A percentile compares a stretch with the other conserved stretches of the same genome.
These are phyloP conservation scores for Candida insectalens DNA, from an alignment of 805 yeast genomes.

Conservation along the genomic window DNA sequence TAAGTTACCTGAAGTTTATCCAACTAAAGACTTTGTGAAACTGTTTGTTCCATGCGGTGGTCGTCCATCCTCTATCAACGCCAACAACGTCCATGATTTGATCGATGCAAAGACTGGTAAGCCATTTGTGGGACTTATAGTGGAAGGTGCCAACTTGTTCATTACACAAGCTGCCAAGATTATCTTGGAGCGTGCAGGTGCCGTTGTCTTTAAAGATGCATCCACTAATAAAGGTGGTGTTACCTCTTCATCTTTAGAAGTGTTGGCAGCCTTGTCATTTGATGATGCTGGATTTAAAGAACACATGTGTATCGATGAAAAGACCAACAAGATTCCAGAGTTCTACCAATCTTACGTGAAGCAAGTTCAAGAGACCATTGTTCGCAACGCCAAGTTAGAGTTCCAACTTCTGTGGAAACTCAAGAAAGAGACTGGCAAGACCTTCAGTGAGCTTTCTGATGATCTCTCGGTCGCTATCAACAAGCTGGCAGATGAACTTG, in stretches of 20 bases:
- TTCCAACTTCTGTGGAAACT: slow-evolving; percentile 82
- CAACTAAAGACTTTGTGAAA: slow-evolving; percentile 44
- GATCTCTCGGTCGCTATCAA: slow-evolving; percentile 63
- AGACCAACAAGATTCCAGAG: slow-evolving; percentile 44
- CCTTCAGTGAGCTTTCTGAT: slow-evolving; percentile 62
- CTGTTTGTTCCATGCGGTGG: slow-evolving; percentile 98
- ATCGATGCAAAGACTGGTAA: slow-evolving; percentile 72
- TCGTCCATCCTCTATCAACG: slow-evolving; percentile 91
- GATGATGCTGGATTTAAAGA: slow-evolving; percentile 74
- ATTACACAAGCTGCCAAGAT: slow-evolving; percentile 91
- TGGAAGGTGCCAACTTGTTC: slow-evolving; percentile 96
- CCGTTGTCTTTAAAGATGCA: slow-evolving; percentile 86
- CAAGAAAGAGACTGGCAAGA: slow-evolving; percentile 50
- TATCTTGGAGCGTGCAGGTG: slow-evolving; percentile 77
- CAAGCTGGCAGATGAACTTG: slow-evolving; percentile 62
- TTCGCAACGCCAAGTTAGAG: slow-evolving; percentile 71
- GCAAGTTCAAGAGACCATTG: slow-evolving; percentile 70
- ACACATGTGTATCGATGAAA: slow-evolving; percentile 66
- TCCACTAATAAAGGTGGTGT: slow-evolving; percentile 98
- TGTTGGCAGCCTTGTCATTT: slow-evolving; percentile 85
- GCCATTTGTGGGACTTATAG: slow-evolving; percentile 73
- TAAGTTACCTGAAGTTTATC: slow-evolving; percentile 53
- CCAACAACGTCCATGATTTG: slow-evolving; percentile 65
- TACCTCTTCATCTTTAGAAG: slow-evolving; percentile 92
- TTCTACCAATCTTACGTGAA: slow-evolving; percentile 79